Evolutionary conservation across 371 early-diverging fungal species (phyloP).

Genomic region (Mortierella sp.): DNA sequence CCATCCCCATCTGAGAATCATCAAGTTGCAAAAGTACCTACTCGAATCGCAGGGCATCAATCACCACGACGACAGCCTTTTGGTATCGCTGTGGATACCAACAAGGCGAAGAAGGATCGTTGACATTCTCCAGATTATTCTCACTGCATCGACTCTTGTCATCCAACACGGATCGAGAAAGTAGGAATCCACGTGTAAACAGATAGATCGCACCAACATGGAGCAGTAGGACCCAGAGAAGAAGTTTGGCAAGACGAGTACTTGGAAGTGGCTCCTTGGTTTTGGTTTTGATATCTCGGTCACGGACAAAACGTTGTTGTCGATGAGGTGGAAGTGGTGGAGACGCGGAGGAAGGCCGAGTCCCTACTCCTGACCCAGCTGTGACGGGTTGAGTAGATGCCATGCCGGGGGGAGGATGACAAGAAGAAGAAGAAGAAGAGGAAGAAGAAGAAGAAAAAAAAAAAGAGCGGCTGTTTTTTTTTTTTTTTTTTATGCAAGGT

Average conservation of each 20-base stretch:
- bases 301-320: neutral
- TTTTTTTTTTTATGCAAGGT: too few species aligned
- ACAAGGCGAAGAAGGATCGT: slow-evolving; percentile 19
- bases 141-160: slow-evolving; percentile 60
- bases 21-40: slow-evolving; percentile 63
- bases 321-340: slow-evolving; percentile 1
- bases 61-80: slow-evolving; percentile 78
- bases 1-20: too few species aligned
- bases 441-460: neutral
- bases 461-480: neutral
- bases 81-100: slow-evolving; percentile 73
- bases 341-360: neutral
- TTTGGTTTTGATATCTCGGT: neutral
- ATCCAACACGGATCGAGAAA: slow-evolving; percentile 80
- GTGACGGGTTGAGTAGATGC: slow-evolving; percentile 8
- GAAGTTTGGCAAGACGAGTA: slow-evolving; percentile 45
- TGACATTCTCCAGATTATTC: slow-evolving; percentile 32
- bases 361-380: slow-evolving; percentile 9
- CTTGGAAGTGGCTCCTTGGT: slow-evolving; percentile 35
- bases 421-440: neutral
- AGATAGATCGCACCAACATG: slow-evolving; percentile 68
- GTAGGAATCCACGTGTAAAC: slow-evolving; percentile 85
- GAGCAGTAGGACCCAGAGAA: slow-evolving; percentile 51
- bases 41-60: slow-evolving; percentile 96
- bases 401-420: slow-evolving; percentile 5